These are phyloP conservation scores for Stemphylium lycopersici DNA, from an alignment of 2,329 filamentous ascomycete genomes.

Conservation along the genomic window DNA sequence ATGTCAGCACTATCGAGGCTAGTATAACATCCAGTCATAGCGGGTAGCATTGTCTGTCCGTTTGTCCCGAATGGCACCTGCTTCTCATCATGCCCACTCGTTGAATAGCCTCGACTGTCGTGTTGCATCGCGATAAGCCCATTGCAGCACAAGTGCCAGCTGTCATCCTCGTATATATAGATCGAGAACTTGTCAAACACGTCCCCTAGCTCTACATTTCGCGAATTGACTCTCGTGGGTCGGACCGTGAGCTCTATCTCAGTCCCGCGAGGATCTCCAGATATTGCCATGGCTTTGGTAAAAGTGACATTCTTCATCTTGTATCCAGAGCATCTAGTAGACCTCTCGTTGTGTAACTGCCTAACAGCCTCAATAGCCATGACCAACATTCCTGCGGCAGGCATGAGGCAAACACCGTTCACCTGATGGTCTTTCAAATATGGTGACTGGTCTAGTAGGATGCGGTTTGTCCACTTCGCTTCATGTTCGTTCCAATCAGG, in stretches of 20 bases:
- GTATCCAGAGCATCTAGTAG: neutral
- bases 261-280: constrained; percentile 9
- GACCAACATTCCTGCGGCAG: constrained; percentile 16
- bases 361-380: constrained; percentile 15
- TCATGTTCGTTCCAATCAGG: constrained; percentile 20
- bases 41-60: neutral
- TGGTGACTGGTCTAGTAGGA: constrained; percentile 38
- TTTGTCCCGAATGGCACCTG: neutral
- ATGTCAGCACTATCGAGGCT: constrained; percentile 12
- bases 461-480: constrained; percentile 32
- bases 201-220: neutral
- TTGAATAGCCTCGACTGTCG: neutral
- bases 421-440: constrained; percentile 55
- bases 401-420: constrained; percentile 29
- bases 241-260: constrained; percentile 21
- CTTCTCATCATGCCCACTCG: neutral
- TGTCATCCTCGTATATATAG: constrained; percentile 9
- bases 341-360: constrained; percentile 9
- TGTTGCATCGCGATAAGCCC: constrained; percentile 24
- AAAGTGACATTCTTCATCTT: constrained; percentile 16
- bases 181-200: constrained; percentile 17
- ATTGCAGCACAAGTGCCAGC: constrained; percentile 34
- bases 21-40: neutral
- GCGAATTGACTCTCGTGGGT: neutral
- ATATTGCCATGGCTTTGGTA: constrained; percentile 10